Percentiles rank a stretch among this genome's conserved stretches.
Evolutionary conservation across 2,329 filamentous ascomycete species (phyloP).

Genomic region (Polytolypa hystricis): DNA sequence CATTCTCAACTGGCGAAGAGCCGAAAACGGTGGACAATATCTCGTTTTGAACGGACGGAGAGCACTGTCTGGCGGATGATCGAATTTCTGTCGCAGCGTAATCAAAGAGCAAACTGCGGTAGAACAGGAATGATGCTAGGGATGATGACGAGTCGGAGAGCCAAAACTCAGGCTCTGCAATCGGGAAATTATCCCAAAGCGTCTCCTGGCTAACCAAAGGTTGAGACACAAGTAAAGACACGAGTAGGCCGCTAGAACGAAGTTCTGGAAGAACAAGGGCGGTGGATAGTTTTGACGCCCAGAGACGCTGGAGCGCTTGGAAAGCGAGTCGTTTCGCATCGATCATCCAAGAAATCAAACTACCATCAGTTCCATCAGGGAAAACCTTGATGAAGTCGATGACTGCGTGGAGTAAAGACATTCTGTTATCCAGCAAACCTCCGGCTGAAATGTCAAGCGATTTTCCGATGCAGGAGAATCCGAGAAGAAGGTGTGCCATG

Average conservation of each 20-base stretch:
- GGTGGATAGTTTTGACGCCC: constrained; percentile 70
- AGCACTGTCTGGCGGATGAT: constrained; percentile 57
- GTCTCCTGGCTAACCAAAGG: constrained; percentile 57
- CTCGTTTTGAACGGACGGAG: constrained; percentile 58
- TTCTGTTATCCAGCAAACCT: constrained; percentile 54
- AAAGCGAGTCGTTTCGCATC: constrained; percentile 57
- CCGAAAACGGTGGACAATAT: constrained; percentile 64
- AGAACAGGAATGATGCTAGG: constrained; percentile 64
- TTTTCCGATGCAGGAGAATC: constrained; percentile 67
- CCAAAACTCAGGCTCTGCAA: constrained; percentile 56
- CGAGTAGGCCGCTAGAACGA: constrained; percentile 67
- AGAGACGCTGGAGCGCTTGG: constrained; percentile 68
- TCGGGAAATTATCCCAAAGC: constrained; percentile 60
- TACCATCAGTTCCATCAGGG: constrained; percentile 50
- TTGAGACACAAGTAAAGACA: constrained; percentile 62
- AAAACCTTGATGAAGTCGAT: constrained; percentile 60
- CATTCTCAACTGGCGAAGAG: constrained; percentile 51
- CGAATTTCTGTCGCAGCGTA: constrained; percentile 81
- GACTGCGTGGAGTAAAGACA: constrained; percentile 75
- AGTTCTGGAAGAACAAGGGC: constrained; percentile 67
- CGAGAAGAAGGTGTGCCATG: constrained; percentile 81
- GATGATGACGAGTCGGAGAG: constrained; percentile 55
- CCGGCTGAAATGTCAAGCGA: constrained; percentile 56
- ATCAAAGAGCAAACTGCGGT: constrained; percentile 67
- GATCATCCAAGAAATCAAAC: constrained; percentile 57